Conservation (phyloP, 75 land plant species). For the Cryptomeria japonica region DNA sequence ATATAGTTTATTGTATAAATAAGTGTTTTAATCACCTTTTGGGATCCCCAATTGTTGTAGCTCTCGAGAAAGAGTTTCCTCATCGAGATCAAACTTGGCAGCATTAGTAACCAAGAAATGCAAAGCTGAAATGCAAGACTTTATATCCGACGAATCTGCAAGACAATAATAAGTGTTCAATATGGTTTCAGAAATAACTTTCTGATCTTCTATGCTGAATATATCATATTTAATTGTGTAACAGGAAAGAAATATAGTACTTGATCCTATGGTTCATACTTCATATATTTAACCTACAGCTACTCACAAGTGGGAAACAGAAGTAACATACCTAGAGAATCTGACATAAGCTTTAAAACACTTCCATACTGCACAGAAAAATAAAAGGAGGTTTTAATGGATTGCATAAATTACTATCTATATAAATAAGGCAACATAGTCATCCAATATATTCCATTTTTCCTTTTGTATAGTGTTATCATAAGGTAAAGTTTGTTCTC, state of each 20-base stretch:
- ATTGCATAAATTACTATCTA: neutral
- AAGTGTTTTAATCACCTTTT: conserved; percentile 21
- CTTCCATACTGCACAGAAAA: conserved; percentile 35
- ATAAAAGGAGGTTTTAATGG: neutral
- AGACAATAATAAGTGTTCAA: neutral
- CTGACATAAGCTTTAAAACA: conserved; percentile 24
- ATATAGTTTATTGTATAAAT: neutral
- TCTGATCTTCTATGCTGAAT: neutral
- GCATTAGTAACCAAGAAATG: conserved; percentile 40
- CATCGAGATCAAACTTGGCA: conserved; percentile 41
- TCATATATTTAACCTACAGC: neutral
- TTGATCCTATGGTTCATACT: neutral
- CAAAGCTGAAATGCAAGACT: conserved; percentile 44
- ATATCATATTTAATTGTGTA: neutral
- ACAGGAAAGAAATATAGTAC: neutral
- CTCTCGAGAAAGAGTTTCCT: conserved; percentile 29
- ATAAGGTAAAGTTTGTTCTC: neutral
- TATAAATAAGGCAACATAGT: neutral
- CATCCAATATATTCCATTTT: neutral
- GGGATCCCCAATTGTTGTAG: conserved; percentile 40
- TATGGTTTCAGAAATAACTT: neutral
- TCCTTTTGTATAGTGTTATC: neutral
- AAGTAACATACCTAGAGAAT: conserved; percentile 26
- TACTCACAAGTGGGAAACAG: neutral
- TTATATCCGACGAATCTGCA: conserved; percentile 31